Conservation (phyloP, 768 basidiomycete genomes). For the Russula lepida region DNA sequence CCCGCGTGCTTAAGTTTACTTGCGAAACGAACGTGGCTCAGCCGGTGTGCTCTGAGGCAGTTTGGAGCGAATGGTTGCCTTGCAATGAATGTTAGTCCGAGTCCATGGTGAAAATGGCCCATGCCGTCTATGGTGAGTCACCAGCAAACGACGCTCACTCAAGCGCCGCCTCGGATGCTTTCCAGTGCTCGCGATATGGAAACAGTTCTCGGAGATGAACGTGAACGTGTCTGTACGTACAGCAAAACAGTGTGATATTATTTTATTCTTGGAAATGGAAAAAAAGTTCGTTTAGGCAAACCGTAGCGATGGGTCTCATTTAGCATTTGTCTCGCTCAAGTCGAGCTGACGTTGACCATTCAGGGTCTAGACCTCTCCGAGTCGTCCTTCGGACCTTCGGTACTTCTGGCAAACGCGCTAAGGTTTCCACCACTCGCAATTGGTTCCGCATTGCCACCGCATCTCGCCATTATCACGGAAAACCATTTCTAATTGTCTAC, state of each 20-base stretch:
- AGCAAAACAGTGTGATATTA: no score
- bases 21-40: neutral
- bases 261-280: neutral
- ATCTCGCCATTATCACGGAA: conserved; percentile 12
- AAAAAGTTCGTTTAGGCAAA: no score
- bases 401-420: no score
- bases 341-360: no score
- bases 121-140: neutral
- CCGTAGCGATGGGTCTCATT: no score
- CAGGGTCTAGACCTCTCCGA: no score
- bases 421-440: conserved; percentile 32
- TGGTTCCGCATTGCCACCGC: conserved; percentile 16
- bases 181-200: neutral
- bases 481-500: conserved; percentile 29
- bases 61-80: neutral
- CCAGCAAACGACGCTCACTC: neutral
- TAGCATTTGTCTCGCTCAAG: no score
- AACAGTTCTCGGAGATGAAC: neutral
- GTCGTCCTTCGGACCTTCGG: no score
- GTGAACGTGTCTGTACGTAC: no score
- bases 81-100: neutral
- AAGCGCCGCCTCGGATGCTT: neutral
- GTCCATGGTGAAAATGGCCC: neutral
- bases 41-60: neutral
- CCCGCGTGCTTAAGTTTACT: neutral